A percentile compares a stretch with the other conserved stretches of the same genome.
phyloP scores from a whole-genome alignment of 1,139 yeast species.

The Pichia sp. region DNA sequence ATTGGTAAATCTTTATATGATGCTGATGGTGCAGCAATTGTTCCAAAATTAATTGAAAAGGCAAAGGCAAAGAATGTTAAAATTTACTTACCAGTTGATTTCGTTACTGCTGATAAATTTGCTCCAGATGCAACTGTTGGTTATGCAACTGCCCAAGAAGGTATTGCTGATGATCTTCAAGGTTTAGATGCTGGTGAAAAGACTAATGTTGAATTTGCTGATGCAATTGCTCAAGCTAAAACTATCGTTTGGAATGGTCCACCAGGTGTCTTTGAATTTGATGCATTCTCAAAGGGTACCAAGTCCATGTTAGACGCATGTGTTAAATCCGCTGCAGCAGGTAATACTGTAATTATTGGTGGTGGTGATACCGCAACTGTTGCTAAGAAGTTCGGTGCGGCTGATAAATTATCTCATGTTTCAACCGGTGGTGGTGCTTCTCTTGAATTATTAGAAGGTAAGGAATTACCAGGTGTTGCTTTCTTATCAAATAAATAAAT shows the following conservation, averaged over 20 bases:
- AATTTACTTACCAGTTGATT: constrained; percentile 87
- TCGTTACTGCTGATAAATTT: constrained; percentile 88
- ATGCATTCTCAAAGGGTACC: constrained; percentile 83
- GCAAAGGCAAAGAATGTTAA: constrained; percentile 93
- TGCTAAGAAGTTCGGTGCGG: constrained; percentile 94
- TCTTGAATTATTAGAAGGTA: constrained; percentile 94
- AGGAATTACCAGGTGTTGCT: constrained; percentile 90
- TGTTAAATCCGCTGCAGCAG: constrained; percentile 76
- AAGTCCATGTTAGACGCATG: constrained; percentile 81
- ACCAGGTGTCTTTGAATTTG: constrained; percentile 98
- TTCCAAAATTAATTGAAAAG: constrained; percentile 80
- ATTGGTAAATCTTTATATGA: constrained; percentile 90
- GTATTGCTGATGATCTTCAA: constrained; percentile 90
- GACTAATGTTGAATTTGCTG: constrained; percentile 67
- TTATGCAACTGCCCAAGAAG: constrained; percentile 74
- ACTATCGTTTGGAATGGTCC: constrained; percentile 99
- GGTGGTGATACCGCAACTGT: constrained; percentile 99
- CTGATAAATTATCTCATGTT: constrained; percentile 91
- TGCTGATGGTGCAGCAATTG: constrained; percentile 89
- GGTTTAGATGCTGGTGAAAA: constrained; percentile 94
- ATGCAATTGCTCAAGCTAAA: constrained; percentile 82
- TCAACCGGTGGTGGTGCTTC: constrained; percentile 99
- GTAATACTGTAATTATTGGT: constrained; percentile 93
- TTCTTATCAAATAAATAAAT: constrained; percentile 20
- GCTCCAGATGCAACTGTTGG: constrained; percentile 82